phyloP scores from a whole-genome alignment of 176 grass and related monocot genomes.

The Cenchrus americanus region DNA sequence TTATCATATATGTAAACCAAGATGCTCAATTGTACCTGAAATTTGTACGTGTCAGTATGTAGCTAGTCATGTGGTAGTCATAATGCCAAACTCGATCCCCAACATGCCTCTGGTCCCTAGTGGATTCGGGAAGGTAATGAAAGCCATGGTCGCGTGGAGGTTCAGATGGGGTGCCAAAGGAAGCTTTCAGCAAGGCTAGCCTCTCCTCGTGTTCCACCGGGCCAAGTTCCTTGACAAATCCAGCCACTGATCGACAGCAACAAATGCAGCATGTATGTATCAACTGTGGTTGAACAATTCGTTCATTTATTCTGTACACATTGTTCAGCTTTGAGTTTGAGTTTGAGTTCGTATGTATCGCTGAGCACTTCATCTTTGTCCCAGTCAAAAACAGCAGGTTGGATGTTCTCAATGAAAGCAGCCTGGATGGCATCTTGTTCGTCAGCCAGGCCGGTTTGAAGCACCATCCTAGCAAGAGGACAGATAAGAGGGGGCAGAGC shows the following conservation, averaged over 20 bases:
- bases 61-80: neutral
- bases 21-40: too few species aligned
- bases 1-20: too few species aligned
- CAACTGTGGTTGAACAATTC: neutral
- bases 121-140: neutral
- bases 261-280: neutral
- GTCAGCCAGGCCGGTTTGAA: too few species aligned
- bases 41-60: too few species aligned
- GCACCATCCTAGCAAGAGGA: too few species aligned
- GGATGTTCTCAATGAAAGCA: too few species aligned
- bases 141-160: neutral
- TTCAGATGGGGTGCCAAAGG: neutral
- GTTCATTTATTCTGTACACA: too few species aligned
- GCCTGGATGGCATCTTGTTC: too few species aligned
- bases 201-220: conserved; percentile 3
- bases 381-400: too few species aligned
- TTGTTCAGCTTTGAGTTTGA: too few species aligned
- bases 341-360: neutral
- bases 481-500: too few species aligned
- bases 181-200: neutral
- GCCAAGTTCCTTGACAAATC: neutral
- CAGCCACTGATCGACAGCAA: neutral
- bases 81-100: neutral
- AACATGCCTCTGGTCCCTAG: neutral
- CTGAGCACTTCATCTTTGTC: neutral